Percentiles rank a stretch among this genome's conserved stretches.
Conservation (phyloP, 1,284 basidiomycete species). For the Melampsora occidentalis region DNA sequence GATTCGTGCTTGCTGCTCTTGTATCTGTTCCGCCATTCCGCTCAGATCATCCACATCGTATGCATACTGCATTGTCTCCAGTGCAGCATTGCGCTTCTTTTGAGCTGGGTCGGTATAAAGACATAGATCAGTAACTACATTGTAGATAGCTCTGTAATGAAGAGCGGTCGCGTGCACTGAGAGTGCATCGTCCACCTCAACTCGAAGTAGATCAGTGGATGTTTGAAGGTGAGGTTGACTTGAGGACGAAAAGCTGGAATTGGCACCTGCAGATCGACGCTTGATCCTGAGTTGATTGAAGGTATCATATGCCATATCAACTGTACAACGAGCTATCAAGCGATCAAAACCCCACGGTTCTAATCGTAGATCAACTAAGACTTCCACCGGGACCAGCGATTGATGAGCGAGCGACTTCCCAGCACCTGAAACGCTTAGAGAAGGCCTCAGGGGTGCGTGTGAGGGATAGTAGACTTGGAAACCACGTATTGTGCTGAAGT, state of each 20-base stretch:
- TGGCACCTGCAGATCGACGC: conserved; percentile 32
- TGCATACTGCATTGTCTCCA: conserved; percentile 75
- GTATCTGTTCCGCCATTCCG: conserved; percentile 43
- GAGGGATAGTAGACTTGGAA: conserved; percentile 82
- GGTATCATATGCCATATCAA: conserved; percentile 83
- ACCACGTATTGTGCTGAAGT: conserved; percentile 70
- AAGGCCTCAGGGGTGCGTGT: conserved; percentile 45
- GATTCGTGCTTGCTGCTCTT: conserved; percentile 39
- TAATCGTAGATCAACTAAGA: conserved; percentile 76
- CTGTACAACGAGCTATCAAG: conserved; percentile 83
- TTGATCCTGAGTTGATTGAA: conserved; percentile 77
- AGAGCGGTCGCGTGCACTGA: conserved; percentile 81
- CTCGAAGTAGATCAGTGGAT: conserved; percentile 41
- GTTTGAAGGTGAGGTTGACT: conserved; percentile 43
- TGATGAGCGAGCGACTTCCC: conserved; percentile 33
- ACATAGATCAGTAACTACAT: conserved; percentile 79
- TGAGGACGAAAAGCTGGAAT: conserved; percentile 38
- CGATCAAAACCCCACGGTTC: conserved; percentile 81
- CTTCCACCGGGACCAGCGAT: conserved; percentile 73
- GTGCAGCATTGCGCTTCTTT: conserved; percentile 68
- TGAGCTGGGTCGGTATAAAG: conserved; percentile 84
- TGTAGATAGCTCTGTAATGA: conserved; percentile 83
- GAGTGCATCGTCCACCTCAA: conserved; percentile 55
- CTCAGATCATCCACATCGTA: conserved; percentile 43
- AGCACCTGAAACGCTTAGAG: not conserved